Evolutionary conservation across 2,329 filamentous ascomycete genomes (phyloP).

Genomic region (Rasamsonia emersonii): DNA sequence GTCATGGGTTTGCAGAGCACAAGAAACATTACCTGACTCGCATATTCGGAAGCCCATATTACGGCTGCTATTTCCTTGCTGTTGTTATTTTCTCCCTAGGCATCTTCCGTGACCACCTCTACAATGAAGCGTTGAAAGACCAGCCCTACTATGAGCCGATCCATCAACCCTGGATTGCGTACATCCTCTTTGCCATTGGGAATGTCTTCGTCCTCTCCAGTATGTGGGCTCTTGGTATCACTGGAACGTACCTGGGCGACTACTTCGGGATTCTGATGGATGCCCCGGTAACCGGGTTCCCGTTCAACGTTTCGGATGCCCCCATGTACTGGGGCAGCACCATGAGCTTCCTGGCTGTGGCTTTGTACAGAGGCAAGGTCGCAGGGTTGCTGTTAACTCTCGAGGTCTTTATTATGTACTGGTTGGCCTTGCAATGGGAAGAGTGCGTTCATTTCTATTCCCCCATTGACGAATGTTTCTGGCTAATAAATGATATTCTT

Average conservation of each 20-base stretch:
- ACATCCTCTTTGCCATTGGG: conserved; percentile 62
- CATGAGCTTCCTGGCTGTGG: conserved; percentile 81
- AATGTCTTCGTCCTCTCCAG: conserved; percentile 81
- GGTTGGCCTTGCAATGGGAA: conserved; percentile 74
- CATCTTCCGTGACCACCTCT: conserved; percentile 77
- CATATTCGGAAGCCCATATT: conserved; percentile 68
- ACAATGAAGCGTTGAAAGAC: conserved; percentile 70
- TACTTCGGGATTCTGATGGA: conserved; percentile 99
- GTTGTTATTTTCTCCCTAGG: conserved; percentile 85
- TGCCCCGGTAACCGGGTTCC: conserved; percentile 84
- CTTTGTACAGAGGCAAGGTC: conserved; percentile 76
- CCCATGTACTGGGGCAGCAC: conserved; percentile 98
- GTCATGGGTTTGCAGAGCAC: conserved; percentile 58
- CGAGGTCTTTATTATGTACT: conserved; percentile 69
- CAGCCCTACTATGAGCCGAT: conserved; percentile 70
- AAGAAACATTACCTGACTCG: conserved; percentile 81
- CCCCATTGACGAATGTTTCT: conserved; percentile 1
- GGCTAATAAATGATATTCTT: conserved; percentile 3
- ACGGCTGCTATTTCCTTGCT: conserved; percentile 85
- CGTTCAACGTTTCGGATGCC: conserved; percentile 81
- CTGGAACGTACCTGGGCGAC: conserved; percentile 92
- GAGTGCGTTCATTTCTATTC: conserved; percentile 45
- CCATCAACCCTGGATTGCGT: conserved; percentile 56
- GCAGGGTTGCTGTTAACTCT: conserved; percentile 70
- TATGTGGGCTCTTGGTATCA: conserved; percentile 87